Evolutionary conservation across 2,329 filamentous ascomycete species (phyloP), one percentile per base, ranked within the genome.

Genomic region (Colletotrichum sp.): DNA sequence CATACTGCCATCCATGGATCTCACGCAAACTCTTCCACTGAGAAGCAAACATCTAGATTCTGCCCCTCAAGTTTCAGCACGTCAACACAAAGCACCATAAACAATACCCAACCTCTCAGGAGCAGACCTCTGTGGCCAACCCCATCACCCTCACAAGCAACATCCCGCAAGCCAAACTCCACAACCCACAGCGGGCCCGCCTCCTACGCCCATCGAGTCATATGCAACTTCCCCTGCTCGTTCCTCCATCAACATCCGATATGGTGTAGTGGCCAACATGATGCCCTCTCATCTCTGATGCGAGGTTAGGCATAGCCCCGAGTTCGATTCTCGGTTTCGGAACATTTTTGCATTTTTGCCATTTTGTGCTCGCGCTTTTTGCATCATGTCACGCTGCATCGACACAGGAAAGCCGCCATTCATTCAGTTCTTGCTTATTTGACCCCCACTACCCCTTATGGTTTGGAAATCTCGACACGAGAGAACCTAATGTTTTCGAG

Each of bases 191-290:
- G 5, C 9, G 30, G 18, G 16, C 30, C 59, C 59, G 30, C 59
- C 59, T 6, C 18, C 7, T 2, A 52, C 28, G 28, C 18, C 8
- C 59, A 6, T 32, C 18, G 30, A 62, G 16, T 62, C 30, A 62
- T 62, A 24, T n/a, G 9, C 28, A 62, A 24, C 18, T 62, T 24
- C 18, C 28, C n/a, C 28, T 12, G 8, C 28, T 5, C 1, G 1
- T 0, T 4, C 6, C 4, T 8, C 0, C 32, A 32, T 16, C 26
- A 8, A 69, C 3, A 63, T 75, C 72, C 72, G 72, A 75, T 72
- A 72, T 72, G 69, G 72, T 72, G 72, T 72, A 75, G 72, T 75
- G 69, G 69, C 72, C 63, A 75, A 75, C 72, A 75, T 75, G 69
- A 75, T 75, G 72, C 72, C 72, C 72, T 75, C 69, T 72, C 72